Evolutionary conservation across 192 early-diverging fungal genomes (phyloP).

Genomic region (Obelidium mucronatum): DNA sequence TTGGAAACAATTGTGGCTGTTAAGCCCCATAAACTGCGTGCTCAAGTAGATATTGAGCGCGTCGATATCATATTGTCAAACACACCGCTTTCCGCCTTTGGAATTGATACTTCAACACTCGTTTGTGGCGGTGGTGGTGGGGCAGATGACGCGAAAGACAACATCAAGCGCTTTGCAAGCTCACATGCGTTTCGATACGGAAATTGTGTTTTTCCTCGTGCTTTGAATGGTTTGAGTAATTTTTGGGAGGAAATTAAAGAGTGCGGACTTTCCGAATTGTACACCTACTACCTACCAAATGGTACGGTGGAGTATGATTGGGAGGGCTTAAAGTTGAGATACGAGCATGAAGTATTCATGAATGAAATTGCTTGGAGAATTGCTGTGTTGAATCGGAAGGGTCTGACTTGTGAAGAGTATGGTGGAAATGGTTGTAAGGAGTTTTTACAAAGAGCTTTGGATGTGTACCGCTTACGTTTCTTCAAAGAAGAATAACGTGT

Average conservation of each 20-base stretch:
- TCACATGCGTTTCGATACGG: constrained; percentile 51
- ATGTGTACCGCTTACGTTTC: constrained; percentile 59
- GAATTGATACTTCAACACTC: not conserved
- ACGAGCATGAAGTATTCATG: constrained; percentile 53
- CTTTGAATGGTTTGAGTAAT: constrained; percentile 13
- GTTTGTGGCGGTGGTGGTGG: not conserved
- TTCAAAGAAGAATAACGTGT: not conserved
- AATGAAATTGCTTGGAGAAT: constrained; percentile 76
- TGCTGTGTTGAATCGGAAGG: constrained; percentile 52
- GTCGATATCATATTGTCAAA: constrained; percentile 35
- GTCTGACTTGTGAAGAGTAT: constrained; percentile 35
- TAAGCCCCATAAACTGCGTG: constrained; percentile 41
- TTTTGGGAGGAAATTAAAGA: constrained; percentile 2
- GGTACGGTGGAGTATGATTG: constrained; percentile 40
- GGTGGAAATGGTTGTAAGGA: constrained; percentile 45
- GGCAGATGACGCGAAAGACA: constrained; percentile 13
- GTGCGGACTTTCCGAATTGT: not conserved
- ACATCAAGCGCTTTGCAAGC: constrained; percentile 5
- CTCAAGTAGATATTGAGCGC: constrained; percentile 58
- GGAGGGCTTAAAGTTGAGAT: constrained; percentile 40
- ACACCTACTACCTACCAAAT: not conserved
- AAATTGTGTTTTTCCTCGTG: constrained; percentile 61
- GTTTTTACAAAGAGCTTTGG: constrained; percentile 60
- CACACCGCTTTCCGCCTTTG: not conserved
- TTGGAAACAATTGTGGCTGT: constrained; percentile 50